Conservation (phyloP, 2,329 filamentous ascomycete species). For the Lecanicillium sp. region DNA sequence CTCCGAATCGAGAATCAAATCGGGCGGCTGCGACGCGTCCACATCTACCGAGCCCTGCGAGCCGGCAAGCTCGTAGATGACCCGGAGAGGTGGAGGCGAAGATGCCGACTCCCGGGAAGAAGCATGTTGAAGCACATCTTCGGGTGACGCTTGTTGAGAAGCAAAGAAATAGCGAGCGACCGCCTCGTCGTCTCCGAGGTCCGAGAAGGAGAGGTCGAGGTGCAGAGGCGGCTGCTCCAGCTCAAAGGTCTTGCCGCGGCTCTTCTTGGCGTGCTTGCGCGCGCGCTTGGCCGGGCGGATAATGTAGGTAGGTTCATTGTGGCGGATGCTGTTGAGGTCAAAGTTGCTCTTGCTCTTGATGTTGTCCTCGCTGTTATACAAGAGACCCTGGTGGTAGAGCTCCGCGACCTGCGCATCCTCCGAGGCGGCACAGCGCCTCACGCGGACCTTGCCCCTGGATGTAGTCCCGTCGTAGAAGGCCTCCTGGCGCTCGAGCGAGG, state of each 20-base stretch:
- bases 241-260: constrained; percentile 16
- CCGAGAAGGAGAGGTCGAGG: constrained; percentile 38
- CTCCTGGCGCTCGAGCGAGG: constrained; percentile 40
- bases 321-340: constrained; percentile 33
- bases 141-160: constrained; percentile 18
- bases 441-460: constrained; percentile 25
- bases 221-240: constrained; percentile 24
- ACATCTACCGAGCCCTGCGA: constrained; percentile 28
- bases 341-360: constrained; percentile 21
- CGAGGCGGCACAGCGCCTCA: constrained; percentile 19
- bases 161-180: constrained; percentile 31
- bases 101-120: constrained; percentile 17
- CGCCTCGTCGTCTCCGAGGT: constrained; percentile 34
- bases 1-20: constrained; percentile 26
- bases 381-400: constrained; percentile 38
- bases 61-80: constrained; percentile 35
- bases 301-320: constrained; percentile 32
- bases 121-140: constrained; percentile 17
- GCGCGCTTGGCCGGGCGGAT: constrained; percentile 31
- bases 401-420: constrained; percentile 34
- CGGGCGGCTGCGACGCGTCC: constrained; percentile 31
- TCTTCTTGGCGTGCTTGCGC: constrained; percentile 21
- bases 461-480: constrained; percentile 39
- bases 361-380: constrained; percentile 30
- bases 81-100: constrained; percentile 26